phyloP scores from a whole-genome alignment of 331 rosid species.

The Malus hybrid region DNA sequence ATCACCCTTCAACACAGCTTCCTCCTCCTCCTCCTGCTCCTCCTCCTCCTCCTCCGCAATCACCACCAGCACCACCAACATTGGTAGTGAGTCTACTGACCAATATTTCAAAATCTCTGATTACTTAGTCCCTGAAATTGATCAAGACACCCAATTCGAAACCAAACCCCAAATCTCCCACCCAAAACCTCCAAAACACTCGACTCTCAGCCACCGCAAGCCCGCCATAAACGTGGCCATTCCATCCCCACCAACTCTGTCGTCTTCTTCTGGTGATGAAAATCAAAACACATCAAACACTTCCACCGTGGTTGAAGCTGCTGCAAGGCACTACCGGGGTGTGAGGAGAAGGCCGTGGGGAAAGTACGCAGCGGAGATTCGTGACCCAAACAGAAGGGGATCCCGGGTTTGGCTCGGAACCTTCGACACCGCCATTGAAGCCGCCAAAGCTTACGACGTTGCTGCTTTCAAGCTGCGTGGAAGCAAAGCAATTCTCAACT shows the following conservation, averaged over 20 bases:
- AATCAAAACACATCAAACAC: neutral
- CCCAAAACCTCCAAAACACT: slow-evolving; percentile 14
- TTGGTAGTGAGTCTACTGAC: neutral
- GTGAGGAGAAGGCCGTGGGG: slow-evolving; percentile 91
- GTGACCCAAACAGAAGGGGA: slow-evolving; percentile 69
- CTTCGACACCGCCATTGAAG: slow-evolving; percentile 79
- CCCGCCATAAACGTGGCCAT: slow-evolving; percentile 30
- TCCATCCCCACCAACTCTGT: slow-evolving; percentile 2
- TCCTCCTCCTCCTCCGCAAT: neutral
- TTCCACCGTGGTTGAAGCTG: neutral
- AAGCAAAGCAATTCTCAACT: slow-evolving; percentile 76
- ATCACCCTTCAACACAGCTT: neutral
- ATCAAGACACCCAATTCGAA: slow-evolving; percentile 7
- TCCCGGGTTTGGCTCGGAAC: slow-evolving; percentile 96
- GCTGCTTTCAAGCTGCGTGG: slow-evolving; percentile 86
- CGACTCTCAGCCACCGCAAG: slow-evolving; percentile 27
- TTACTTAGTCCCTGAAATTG: slow-evolving; percentile 5
- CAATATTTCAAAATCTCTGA: slow-evolving; percentile 5
- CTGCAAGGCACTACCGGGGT: slow-evolving; percentile 58
- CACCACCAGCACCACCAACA: neutral
- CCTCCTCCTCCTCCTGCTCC: neutral
- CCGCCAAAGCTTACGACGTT: slow-evolving; percentile 78
- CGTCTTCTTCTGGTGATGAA: neutral
- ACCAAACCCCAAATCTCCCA: slow-evolving; percentile 1
- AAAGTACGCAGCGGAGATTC: slow-evolving; percentile 80